Base-by-base conservation (phyloP, 768 basidiomycete genomes). In the Tulasnella sp. region DNA sequence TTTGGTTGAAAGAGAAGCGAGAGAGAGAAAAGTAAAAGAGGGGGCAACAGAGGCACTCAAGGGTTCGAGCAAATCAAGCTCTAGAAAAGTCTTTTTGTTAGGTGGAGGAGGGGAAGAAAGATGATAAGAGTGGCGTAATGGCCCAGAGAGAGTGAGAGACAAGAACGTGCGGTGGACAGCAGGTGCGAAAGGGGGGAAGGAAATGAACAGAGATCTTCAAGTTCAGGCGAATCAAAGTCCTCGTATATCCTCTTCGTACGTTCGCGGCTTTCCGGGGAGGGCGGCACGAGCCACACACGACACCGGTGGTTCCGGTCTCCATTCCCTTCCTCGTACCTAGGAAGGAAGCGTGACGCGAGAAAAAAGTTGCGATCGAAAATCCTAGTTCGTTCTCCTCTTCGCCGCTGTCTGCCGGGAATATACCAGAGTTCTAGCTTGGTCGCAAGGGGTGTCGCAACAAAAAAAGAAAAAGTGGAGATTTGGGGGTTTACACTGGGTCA, bases 61-160 rank as follows among this genome's bases (percentile, higher is more conserved):
- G 49, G n/a, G 19, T 49, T 49, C 49, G 58, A 64, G 58, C 58
- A 64, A 64, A 64, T 64, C 58, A 64, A 64, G 58, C 58, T 31
- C 58, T 9, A 64, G 58, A 14, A 25, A 64, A 22, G 58, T 64
- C 58, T 64, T 64, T 64, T 64, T 64, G 58, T 29, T 64, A 64
- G 54, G 29, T 29, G 54, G 12, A 64, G 31, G 25, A 31, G 31
- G 58, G 11, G 54, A 58, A 58, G 58, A 31, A n/a, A 64, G 54
- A 64, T 64, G 58, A 64, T 64, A 64, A 64, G 58, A 64, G 58
- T 64, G 58, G 58, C 58, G 58, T 64, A 64, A 64, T 64, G 7
- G 25, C 58, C 58, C 25, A 64, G 58, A 31, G 58, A 25, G 7
- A 25, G 58, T 64, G 58, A 31, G 58, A 64, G 58, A 8, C 6